Base-by-base conservation (phyloP, 257 asterid genomes). In the Knoxia roxburghii region DNA sequence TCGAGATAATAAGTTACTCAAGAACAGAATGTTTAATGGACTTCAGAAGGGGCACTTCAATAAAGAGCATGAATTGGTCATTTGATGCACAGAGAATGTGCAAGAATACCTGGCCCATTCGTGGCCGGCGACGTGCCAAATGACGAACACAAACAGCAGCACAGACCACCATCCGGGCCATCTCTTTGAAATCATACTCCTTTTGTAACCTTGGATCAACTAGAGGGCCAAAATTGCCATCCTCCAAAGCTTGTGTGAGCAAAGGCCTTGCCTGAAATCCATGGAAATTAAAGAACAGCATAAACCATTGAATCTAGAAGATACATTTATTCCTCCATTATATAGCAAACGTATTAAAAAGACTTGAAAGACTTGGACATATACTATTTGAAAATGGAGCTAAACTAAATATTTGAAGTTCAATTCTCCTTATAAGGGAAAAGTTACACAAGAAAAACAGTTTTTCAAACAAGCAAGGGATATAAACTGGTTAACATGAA, bases 91-190 rank as follows among this genome's bases (percentile, higher is more conserved):
- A 57, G 20, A 41, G 67, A 43, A 20, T 10, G 26, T 40, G 46
- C 15, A 74, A 33, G 68, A 23, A 7, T 78, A 91, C 98, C 98
- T 83, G 95, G 76, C 83, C 76, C 86, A 91, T 91, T 51, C 77
- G 81, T 54, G 96, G 98, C 85, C 98, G 79, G 32, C 84, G 82
- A 24, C 98, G 86, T 72, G 96, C 95, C 81, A 88, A 83, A 74
- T 88, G 96, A 20, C 89, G 95, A 29, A 91, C 88, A 46, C 94
- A 88, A 62, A 76, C 96, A 67, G 94, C 88, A 81, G 96, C 96
- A 67, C 95, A 88, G 18, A 88, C 84, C 57, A 88, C 92, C 96
- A 90, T 82, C 49, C 91, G 85, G 70, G 87, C 64, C 91, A 91
- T 88, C 84, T 85, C 91, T 39, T 73, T 40, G 14, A 73, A 26